Evolutionary conservation across 2,329 filamentous ascomycete genomes (phyloP).

Genomic region (Myriosclerotinia duriaeana): DNA sequence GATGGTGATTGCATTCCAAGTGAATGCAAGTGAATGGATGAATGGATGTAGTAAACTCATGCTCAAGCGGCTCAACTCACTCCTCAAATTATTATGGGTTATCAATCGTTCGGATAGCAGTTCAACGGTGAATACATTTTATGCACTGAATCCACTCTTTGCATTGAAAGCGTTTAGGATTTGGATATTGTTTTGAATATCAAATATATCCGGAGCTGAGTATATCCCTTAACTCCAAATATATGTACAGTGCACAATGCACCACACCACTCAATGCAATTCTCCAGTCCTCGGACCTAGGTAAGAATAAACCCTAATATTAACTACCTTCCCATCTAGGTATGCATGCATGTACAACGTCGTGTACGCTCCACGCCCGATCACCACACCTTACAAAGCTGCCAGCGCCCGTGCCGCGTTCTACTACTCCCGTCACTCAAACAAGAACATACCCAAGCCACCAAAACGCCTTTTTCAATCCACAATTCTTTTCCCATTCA

Average conservation of each 20-base stretch:
- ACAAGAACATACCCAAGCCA: slow-evolving; percentile 1
- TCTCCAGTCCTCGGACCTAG: not conserved
- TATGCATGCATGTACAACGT: slow-evolving; percentile 1
- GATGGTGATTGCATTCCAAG: not conserved
- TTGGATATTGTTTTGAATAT: not conserved
- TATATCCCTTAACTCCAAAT: no score
- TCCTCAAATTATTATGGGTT: not conserved
- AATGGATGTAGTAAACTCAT: not conserved
- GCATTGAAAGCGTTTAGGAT: not conserved
- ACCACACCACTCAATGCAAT: not conserved
- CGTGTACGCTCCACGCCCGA: not conserved
- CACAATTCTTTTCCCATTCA: not conserved
- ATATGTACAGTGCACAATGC: not conserved
- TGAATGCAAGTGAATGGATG: not conserved
- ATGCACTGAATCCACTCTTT: not conserved
- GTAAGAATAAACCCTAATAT: slow-evolving; percentile 1
- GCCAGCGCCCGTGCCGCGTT: slow-evolving; percentile 3
- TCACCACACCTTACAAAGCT: slow-evolving; percentile 12
- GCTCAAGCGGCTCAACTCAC: not conserved
- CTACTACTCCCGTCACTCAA: not conserved
- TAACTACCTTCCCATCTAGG: not conserved
- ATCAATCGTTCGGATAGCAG: no score
- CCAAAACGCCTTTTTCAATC: not conserved
- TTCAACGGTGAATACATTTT: not conserved
- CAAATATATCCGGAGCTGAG: not conserved